A percentile compares a stretch with the other conserved stretches of the same genome.
These are phyloP conservation scores for Simmondsia chinensis DNA, from an alignment of 148 eudicot species.

Conservation along the genomic window DNA sequence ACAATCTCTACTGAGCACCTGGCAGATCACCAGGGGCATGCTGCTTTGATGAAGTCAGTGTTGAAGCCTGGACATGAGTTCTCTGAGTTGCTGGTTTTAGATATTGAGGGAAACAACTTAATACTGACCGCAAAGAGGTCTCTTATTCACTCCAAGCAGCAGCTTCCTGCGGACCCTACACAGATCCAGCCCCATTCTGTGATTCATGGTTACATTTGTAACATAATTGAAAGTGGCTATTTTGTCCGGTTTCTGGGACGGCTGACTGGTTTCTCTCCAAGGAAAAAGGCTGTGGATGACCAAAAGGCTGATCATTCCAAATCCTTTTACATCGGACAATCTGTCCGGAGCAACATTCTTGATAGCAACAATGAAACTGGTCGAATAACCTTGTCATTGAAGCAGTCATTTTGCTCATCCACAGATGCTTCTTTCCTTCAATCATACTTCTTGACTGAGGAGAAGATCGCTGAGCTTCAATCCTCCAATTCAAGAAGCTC, in stretches of 20 bases:
- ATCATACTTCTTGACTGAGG: conserved; percentile 69
- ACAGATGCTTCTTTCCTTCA: conserved; percentile 73
- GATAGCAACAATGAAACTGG: conserved; percentile 52
- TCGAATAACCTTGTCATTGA: conserved; percentile 68
- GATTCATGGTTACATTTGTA: conserved; percentile 82
- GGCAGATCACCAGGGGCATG: conserved; percentile 81
- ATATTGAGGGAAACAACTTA: conserved; percentile 64
- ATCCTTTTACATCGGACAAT: conserved; percentile 76
- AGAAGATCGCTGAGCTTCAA: conserved; percentile 75
- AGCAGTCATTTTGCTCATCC: conserved; percentile 79
- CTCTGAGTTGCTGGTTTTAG: conserved; percentile 80
- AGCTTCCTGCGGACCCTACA: conserved; percentile 53
- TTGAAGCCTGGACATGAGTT: conserved; percentile 83
- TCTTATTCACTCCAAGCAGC: conserved; percentile 47
- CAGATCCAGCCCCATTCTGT: conserved; percentile 49
- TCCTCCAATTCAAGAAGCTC: conserved; percentile 25
- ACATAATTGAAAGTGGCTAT: conserved; percentile 84
- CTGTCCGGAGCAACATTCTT: conserved; percentile 67
- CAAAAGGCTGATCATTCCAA: conserved; percentile 42
- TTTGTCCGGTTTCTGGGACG: conserved; percentile 90
- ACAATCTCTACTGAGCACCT: conserved; percentile 70
- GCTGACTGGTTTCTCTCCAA: conserved; percentile 86
- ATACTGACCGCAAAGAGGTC: conserved; percentile 81
- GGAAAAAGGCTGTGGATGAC: conserved; percentile 78
- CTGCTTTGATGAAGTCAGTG: conserved; percentile 42